These are phyloP conservation scores for Cichorium intybus DNA, from an alignment of 140 eudicot genomes.

Conservation along the genomic window DNA sequence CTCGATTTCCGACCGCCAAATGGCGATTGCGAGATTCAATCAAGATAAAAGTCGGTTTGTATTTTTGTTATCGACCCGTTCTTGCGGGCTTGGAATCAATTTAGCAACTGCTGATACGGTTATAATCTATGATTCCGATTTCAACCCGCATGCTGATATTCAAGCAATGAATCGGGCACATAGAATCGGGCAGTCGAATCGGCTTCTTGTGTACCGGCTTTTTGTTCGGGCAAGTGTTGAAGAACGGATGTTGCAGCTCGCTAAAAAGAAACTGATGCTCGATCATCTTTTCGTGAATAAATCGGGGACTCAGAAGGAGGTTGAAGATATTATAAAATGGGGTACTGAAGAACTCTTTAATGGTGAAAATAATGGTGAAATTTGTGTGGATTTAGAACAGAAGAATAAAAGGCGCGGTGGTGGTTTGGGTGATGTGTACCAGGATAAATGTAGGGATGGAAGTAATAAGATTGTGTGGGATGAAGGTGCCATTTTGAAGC, in stretches of 20 bases:
- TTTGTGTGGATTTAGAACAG: conserved; percentile 45
- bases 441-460: conserved; percentile 80
- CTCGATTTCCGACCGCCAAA: conserved; percentile 81
- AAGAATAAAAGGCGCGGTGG: conserved; percentile 63
- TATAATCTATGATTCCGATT: conserved; percentile 94
- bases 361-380: conserved; percentile 58
- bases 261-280: conserved; percentile 94
- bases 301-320: conserved; percentile 88
- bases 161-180: conserved; percentile 99
- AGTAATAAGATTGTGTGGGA: conserved; percentile 77
- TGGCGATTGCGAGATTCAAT: conserved; percentile 80
- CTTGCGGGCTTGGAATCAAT: conserved; percentile 98
- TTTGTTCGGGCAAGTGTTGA: conserved; percentile 98
- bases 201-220: conserved; percentile 94
- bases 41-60: conserved; percentile 91
- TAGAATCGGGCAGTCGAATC: conserved; percentile 85
- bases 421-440: conserved; percentile 89
- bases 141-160: conserved; percentile 96
- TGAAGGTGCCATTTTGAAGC: conserved; percentile 68
- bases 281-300: conserved; percentile 94
- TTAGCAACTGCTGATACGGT: conserved; percentile 97
- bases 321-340: conserved; percentile 91
- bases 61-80: conserved; percentile 76
- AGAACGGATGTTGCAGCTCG: conserved; percentile 94
- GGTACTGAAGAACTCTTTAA: conserved; percentile 89